Percentiles rank a stretch among this genome's conserved stretches.
These are phyloP conservation scores for Zizania palustris DNA, from an alignment of 202 grass and related monocot species.

Conservation along the genomic window DNA sequence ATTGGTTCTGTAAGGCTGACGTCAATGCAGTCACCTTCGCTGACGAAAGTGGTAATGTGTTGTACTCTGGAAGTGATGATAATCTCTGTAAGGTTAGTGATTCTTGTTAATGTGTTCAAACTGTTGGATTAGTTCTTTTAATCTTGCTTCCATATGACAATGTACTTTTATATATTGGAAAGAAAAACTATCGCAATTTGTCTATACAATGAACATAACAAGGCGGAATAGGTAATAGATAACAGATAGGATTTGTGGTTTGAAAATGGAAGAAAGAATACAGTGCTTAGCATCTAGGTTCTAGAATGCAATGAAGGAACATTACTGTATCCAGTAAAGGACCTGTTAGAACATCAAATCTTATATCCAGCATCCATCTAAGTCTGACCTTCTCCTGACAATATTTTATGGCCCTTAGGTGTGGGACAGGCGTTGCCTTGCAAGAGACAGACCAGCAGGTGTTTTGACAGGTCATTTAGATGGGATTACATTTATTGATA, in stretches of 20 bases:
- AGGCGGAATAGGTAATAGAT: slow-evolving; percentile 17
- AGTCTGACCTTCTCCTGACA: slow-evolving; percentile 5
- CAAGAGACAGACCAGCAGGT: slow-evolving; percentile 66
- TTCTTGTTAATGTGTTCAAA: slow-evolving; percentile 12
- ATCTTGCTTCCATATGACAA: slow-evolving; percentile 30
- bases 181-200: slow-evolving; percentile 2
- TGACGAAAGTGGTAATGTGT: slow-evolving; percentile 78
- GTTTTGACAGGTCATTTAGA: slow-evolving; percentile 82
- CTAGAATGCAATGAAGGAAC: background rate
- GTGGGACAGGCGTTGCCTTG: slow-evolving; percentile 86
- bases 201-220: slow-evolving; percentile 24
- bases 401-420: slow-evolving; percentile 55
- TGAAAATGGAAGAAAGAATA: slow-evolving; percentile 20
- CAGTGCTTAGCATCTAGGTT: slow-evolving; percentile 15
- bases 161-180: slow-evolving; percentile 12
- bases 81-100: slow-evolving; percentile 77
- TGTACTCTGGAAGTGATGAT: slow-evolving; percentile 96
- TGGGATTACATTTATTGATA: slow-evolving; percentile 94
- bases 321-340: background rate
- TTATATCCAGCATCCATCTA: slow-evolving; percentile 17
- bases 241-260: slow-evolving; percentile 10
- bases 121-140: background rate
- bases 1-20: slow-evolving; percentile 61
- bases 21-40: slow-evolving; percentile 89
- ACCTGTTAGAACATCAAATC: slow-evolving; percentile 7